These are phyloP conservation scores for Erodium moschatum DNA, from an alignment of 441 rosid species.

Conservation along the genomic window DNA sequence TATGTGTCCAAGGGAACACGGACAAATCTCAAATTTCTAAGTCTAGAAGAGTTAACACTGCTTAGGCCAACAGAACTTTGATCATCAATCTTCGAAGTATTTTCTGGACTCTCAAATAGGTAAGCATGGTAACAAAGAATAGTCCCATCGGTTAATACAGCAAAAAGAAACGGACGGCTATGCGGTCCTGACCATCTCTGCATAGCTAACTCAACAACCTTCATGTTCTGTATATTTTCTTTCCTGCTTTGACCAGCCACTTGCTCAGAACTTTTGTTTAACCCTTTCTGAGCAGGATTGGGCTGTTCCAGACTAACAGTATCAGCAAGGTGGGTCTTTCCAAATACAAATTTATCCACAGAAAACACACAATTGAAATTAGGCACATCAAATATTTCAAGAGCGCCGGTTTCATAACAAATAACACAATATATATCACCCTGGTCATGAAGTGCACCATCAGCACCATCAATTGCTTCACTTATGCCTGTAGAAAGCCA, in stretches of 20 bases:
- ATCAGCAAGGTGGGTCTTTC: constrained; percentile 69
- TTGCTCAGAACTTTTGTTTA: constrained; percentile 40
- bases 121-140: constrained; percentile 88
- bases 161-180: constrained; percentile 82
- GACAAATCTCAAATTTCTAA: constrained; percentile 70
- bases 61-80: constrained; percentile 36
- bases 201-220: constrained; percentile 85
- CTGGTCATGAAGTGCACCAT: constrained; percentile 76
- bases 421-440: constrained; percentile 86
- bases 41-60: constrained; percentile 56
- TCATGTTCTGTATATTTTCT: constrained; percentile 49
- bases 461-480: constrained; percentile 75
- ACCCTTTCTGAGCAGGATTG: constrained; percentile 14
- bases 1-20: constrained; percentile 69
- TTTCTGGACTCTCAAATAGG: constrained; percentile 69
- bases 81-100: constrained; percentile 50
- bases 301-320: constrained; percentile 23
- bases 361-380: constrained; percentile 71
- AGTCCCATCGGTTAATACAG: constrained; percentile 88
- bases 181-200: constrained; percentile 87
- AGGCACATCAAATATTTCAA: constrained; percentile 93
- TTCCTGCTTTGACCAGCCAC: constrained; percentile 50
- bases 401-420: constrained; percentile 73
- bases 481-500: constrained; percentile 91
- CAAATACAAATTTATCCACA: constrained; percentile 75